Base-by-base conservation (phyloP, 257 asterid genomes). In the Penstemon eatonii region DNA sequence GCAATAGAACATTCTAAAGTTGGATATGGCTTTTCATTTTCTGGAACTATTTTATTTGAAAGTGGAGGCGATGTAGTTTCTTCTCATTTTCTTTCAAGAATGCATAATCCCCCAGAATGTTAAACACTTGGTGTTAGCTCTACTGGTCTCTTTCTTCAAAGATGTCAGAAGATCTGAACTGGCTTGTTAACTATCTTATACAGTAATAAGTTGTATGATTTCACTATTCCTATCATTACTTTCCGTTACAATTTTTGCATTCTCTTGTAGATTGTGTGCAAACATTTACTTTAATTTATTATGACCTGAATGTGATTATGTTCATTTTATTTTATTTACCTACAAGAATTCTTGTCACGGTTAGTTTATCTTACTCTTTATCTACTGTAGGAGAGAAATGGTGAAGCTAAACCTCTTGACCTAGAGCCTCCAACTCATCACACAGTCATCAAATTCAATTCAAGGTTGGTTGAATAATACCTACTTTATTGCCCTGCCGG, bases 381-480 rank as follows among this genome's bases (percentile, higher is more conserved):
- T 76, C 49, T 75, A 61, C 38, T 75, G 75, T 75, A 90, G 99
- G 95, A 90, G 81, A 86, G 95, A 77, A 87, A 80, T 63, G 90
- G 89, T 75, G 97, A 93, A 69, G 78, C 77, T 75, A 90, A 78
- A 70, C 72, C 73, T 71, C 89, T 81, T 46, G 98, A 88, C 9
- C 61, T 78, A 18, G 96, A 90, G 79, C 92, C 96, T 71, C 86
- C 92, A 64, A 85, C 93, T 60, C 95, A 96, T 33, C 88, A 79
- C 82, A 70, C 89, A 13, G 77, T 88, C 63, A 58, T 78, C 83
- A 90, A 88, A 72, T 60, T 82, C 84, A 82, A 78, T 71, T 88
- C 96, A 65, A 88, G 99, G 99, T 93, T 71, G 63, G 87, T 69
- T 62, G 52, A 18, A 2, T 52, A 47, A 44, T 9, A 13, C 58